Conservation (phyloP, 768 basidiomycete genomes). For the Tricholoma flavovirens region DNA sequence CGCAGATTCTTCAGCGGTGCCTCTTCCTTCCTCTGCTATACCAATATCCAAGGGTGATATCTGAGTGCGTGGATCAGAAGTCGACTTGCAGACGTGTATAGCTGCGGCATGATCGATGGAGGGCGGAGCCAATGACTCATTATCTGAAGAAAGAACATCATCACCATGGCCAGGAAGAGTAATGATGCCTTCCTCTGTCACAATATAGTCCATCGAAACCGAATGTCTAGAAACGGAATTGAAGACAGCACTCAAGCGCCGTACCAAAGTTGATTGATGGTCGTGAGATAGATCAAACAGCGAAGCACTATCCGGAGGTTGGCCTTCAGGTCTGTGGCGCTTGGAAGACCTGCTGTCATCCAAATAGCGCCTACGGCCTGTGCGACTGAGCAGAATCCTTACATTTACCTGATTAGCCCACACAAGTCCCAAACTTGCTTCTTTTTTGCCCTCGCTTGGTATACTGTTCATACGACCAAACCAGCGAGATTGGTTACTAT, state of each 20-base stretch:
- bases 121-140: constrained; percentile 10
- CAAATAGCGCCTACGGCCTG: constrained; percentile 58
- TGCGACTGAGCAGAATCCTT: constrained; percentile 78
- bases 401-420: constrained; percentile 94
- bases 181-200: constrained; percentile 56
- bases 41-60: constrained; percentile 13
- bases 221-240: constrained; percentile 49
- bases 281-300: constrained; percentile 13
- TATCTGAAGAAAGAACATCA: constrained; percentile 1
- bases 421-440: constrained; percentile 80
- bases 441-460: constrained; percentile 57
- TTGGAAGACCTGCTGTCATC: constrained; percentile 23
- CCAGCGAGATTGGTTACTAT: constrained; percentile 69
- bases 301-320: background rate
- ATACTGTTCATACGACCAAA: constrained; percentile 63
- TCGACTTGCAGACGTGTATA: background rate
- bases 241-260: constrained; percentile 75
- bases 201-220: constrained; percentile 67
- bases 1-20: constrained; percentile 19
- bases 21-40: constrained; percentile 13
- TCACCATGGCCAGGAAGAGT: constrained; percentile 17
- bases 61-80: constrained; percentile 3
- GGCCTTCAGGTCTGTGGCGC: constrained; percentile 20
- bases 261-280: constrained; percentile 48
- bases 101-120: background rate